phyloP scores from a whole-genome alignment of 345 rosid genomes.

The Punica granatum region DNA sequence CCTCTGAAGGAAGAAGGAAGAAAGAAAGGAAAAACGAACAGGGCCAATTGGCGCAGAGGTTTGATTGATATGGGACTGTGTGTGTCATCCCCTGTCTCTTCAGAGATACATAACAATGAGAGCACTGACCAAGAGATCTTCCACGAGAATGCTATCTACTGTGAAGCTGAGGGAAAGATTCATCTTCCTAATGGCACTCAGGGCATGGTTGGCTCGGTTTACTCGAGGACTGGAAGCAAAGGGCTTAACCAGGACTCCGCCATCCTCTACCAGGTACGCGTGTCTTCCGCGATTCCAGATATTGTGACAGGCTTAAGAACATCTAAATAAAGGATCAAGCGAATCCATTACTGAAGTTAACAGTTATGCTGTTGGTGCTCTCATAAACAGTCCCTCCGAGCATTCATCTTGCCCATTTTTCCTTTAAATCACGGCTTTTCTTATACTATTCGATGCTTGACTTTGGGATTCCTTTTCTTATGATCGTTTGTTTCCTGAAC shows the following conservation, averaged over 20 bases:
- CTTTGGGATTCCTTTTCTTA: no score
- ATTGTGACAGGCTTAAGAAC: neutral
- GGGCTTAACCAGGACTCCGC: conserved; percentile 86
- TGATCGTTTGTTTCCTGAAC: no score
- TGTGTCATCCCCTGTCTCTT: conserved; percentile 37
- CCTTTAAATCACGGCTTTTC: neutral
- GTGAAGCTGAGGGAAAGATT: neutral
- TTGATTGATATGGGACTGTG: conserved; percentile 48
- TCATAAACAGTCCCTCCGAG: no score
- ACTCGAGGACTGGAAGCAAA: conserved; percentile 59
- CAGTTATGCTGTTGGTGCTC: no score
- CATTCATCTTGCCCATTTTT: no score
- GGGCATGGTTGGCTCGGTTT: conserved; percentile 35
- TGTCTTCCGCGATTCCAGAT: neutral
- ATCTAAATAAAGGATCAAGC: no score
- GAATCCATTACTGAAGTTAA: no score
- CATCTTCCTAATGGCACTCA: conserved; percentile 11
- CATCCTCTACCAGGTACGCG: conserved; percentile 34
- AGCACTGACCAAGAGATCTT: conserved; percentile 15
- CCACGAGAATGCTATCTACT: neutral
- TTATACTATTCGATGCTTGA: no score
- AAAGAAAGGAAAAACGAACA: neutral
- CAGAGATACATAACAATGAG: conserved; percentile 33
- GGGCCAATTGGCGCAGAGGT: neutral
- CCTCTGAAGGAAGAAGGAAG: neutral